These are phyloP conservation scores for Cladorrhinum sp. DNA, from an alignment of 2,329 filamentous ascomycete species.

Conservation along the genomic window DNA sequence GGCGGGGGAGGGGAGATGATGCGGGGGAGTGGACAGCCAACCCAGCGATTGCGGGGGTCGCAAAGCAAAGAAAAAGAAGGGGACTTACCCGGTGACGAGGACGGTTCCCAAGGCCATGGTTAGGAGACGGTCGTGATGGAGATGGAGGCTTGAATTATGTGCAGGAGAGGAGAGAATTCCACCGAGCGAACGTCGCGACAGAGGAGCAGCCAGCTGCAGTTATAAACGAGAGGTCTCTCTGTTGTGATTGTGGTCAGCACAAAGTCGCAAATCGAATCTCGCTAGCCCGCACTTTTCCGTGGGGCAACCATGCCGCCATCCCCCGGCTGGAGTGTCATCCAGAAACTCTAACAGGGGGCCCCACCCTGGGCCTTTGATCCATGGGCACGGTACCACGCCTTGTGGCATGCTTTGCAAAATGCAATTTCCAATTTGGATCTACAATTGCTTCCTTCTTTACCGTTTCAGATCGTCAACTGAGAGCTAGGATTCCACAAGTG, in stretches of 20 bases:
- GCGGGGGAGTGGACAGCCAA: conserved; percentile 10
- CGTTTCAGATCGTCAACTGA: background rate
- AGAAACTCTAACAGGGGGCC: conserved; percentile 3
- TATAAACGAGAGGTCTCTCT: background rate
- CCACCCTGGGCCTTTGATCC: background rate
- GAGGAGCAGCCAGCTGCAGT: conserved; percentile 1
- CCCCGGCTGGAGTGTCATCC: background rate
- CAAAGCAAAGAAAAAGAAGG: conserved; percentile 10
- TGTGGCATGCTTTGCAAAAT: too few species aligned
- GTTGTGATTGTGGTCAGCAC: background rate
- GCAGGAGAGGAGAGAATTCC: conserved; percentile 1
- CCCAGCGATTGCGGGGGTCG: conserved; percentile 11
- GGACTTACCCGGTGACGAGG: conserved; percentile 81
- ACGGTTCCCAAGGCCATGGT: conserved; percentile 80
- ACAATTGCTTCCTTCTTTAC: background rate
- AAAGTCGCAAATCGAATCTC: conserved; percentile 23
- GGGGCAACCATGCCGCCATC: conserved; percentile 13
- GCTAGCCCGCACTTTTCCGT: conserved; percentile 24
- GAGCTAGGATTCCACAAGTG: too few species aligned
- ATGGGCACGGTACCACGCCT: background rate
- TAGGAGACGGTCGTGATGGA: conserved; percentile 20
- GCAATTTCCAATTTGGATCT: too few species aligned
- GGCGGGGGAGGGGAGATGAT: conserved; percentile 11
- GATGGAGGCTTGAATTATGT: conserved; percentile 12
- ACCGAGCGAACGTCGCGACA: conserved; percentile 1